Base-by-base conservation (phyloP, 176 grass and related monocot species). In the Leersia perrieri region DNA sequence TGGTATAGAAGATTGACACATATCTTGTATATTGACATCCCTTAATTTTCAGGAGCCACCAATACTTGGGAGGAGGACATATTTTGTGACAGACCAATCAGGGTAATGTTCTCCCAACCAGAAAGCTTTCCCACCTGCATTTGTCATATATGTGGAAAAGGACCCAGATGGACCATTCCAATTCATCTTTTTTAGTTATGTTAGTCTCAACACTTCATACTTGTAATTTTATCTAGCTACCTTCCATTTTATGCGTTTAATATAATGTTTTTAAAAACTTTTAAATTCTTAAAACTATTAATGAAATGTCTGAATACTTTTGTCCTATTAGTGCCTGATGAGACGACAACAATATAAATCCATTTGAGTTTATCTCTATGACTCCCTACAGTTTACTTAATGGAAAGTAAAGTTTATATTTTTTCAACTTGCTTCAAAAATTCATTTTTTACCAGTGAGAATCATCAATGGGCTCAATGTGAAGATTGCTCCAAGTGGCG, bases 401-500 rank as follows among this genome's bases (percentile, higher is more conserved):
- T 68, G 60, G 9, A 12, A 47, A 51, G 31, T 53, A 57, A 28
- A 68, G 1, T 69, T 69, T 42, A 0, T 11, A 23, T 60, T 55
- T 65, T 76, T 75, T 38, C 5, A 0, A 33, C 10, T 27, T 73
- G 57, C 58, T 40, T 79, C 83, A 87, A 87, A 41, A 62, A 30
- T 55, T 66, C 16, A 33, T 76, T 57, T 67, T 85, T 63, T 69
- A 55, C 58, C 92, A 99, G 96, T 60, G 85, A 88, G 39, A 87
- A 64, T 77, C 85, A 88, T 93, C 97, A 99, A 65, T 96, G 91
- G 97, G 97, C 87, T 61, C 91, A 99, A 74, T 99, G 97, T 47
- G 92, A 95, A 63, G 83, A 93, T 83, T 99, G 97, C 70, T 91
- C 70, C 22, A 99, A 95, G 86, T 99, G 97, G 97, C 87, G 97